phyloP scores from a whole-genome alignment of 2,329 filamentous ascomycete genomes.

The Talaromyces sp. region DNA sequence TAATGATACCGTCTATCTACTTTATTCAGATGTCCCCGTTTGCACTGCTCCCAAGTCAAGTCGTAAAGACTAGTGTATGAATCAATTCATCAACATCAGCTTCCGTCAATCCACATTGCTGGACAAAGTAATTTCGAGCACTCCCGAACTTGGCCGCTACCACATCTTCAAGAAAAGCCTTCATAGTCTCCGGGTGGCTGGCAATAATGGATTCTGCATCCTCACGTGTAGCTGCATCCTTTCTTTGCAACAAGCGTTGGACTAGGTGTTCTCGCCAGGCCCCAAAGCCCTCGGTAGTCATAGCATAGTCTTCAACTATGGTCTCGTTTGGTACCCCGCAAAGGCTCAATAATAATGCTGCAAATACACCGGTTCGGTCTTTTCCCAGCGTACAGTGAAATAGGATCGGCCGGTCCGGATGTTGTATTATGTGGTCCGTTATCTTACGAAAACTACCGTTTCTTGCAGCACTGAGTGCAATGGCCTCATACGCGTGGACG shows the following conservation, averaged over 20 bases:
- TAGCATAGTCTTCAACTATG: conserved; percentile 62
- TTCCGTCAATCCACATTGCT: background rate
- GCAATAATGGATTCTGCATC: conserved; percentile 7
- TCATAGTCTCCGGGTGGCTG: conserved; percentile 10
- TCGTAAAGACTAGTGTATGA: background rate
- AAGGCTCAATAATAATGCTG: conserved; percentile 61
- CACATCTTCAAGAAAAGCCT: conserved; percentile 1
- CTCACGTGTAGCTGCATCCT: background rate
- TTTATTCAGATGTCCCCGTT: background rate
- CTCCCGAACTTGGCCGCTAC: background rate
- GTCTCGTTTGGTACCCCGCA: conserved; percentile 57
- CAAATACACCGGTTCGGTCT: conserved; percentile 67
- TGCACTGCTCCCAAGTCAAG: background rate
- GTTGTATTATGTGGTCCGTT: conserved; percentile 6
- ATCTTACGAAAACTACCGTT: conserved; percentile 9
- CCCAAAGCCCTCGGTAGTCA: conserved; percentile 6
- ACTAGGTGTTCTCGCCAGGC: conserved; percentile 9
- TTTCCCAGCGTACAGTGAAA: conserved; percentile 75
- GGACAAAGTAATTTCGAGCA: conserved; percentile 4
- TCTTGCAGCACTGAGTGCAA: conserved; percentile 30
- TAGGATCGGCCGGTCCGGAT: conserved; percentile 49
- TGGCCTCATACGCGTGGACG: conserved; percentile 62
- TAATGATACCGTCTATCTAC: background rate
- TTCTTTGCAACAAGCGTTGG: background rate
- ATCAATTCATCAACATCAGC: background rate